A percentile compares a stretch with the other conserved stretches of the same genome.
These are phyloP conservation scores for Coemansia sp. DNA, from an alignment of 192 early-diverging fungal genomes.

Conservation along the genomic window DNA sequence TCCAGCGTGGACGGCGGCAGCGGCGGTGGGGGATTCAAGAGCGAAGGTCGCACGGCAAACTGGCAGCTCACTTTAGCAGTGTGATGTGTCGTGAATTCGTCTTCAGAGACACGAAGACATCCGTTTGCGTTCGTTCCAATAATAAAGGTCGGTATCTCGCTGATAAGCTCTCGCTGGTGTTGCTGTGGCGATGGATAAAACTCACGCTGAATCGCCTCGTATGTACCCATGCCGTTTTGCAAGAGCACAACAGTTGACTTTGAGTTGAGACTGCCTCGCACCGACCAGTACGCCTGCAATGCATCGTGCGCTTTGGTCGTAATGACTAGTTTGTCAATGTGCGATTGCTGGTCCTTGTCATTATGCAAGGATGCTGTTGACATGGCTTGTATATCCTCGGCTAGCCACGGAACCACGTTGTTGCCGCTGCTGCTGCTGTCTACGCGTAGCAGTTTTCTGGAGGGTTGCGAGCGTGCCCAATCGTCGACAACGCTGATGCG, in stretches of 20 bases:
- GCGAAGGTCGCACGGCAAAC: conserved; percentile 46
- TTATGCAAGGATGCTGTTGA: conserved; percentile 19
- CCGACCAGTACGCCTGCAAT: conserved; percentile 54
- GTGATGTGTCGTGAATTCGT: conserved; percentile 60
- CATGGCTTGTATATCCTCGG: conserved; percentile 50
- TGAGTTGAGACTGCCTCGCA: conserved; percentile 57
- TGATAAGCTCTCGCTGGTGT: conserved; percentile 18
- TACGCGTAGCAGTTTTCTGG: conserved; percentile 39
- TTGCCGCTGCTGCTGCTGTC: conserved; percentile 7
- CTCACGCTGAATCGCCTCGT: conserved; percentile 57
- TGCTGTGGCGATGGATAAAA: conserved; percentile 24
- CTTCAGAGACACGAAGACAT: conserved; percentile 48
- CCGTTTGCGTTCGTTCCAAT: conserved; percentile 64
- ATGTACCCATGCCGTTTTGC: conserved; percentile 71
- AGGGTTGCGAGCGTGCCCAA: conserved; percentile 36
- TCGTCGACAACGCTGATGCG: conserved; percentile 36
- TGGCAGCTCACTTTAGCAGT: conserved; percentile 62
- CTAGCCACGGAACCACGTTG: conserved; percentile 29
- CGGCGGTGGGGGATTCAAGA: conserved; percentile 9
- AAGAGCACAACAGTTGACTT: conserved; percentile 64
- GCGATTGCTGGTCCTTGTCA: conserved; percentile 14
- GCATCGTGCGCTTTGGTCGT: conserved; percentile 73
- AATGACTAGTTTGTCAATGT: conserved; percentile 62
- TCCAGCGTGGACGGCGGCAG: conserved; percentile 23
- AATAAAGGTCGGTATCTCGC: conserved; percentile 52